A percentile compares a stretch with the other conserved stretches of the same genome.
These are phyloP conservation scores for Rhododendron vialii DNA, from an alignment of 148 eudicot genomes.

Conservation along the genomic window DNA sequence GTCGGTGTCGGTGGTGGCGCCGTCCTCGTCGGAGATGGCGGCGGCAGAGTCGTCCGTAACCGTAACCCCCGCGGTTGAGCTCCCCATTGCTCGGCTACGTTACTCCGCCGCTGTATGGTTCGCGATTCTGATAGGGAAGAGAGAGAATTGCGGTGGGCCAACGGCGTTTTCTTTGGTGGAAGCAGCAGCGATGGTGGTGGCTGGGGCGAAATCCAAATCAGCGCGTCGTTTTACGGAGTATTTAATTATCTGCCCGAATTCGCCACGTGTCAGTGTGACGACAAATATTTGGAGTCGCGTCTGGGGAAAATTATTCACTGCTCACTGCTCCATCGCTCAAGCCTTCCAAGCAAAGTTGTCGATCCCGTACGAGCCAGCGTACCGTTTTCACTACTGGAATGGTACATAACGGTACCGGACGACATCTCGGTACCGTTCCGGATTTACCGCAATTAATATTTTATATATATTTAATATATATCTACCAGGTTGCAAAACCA, in stretches of 20 bases:
- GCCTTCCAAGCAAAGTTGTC: background rate
- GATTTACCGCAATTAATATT: too few species aligned
- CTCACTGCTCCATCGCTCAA: background rate
- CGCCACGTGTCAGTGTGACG: background rate
- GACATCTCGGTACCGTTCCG: too few species aligned
- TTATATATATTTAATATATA: too few species aligned
- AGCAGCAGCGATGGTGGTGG: background rate
- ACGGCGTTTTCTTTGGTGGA: background rate
- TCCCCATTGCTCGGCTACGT: conserved; percentile 6
- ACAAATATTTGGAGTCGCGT: background rate
- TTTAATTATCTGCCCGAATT: background rate
- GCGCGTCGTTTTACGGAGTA: background rate
- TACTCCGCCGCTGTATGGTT: background rate
- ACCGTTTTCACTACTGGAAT: too few species aligned
- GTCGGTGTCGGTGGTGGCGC: conserved; percentile 13
- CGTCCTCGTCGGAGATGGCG: conserved; percentile 15
- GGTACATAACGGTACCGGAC: too few species aligned
- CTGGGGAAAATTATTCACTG: background rate
- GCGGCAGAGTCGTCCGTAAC: conserved; percentile 19
- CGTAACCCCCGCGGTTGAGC: conserved; percentile 18
- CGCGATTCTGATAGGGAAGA: background rate
- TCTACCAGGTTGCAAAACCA: too few species aligned
- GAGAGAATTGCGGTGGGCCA: background rate
- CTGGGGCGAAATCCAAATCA: background rate
- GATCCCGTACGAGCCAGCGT: too few species aligned